phyloP scores from a whole-genome alignment of 2,329 filamentous ascomycete genomes.

The Zymoseptoria ardabiliae region DNA sequence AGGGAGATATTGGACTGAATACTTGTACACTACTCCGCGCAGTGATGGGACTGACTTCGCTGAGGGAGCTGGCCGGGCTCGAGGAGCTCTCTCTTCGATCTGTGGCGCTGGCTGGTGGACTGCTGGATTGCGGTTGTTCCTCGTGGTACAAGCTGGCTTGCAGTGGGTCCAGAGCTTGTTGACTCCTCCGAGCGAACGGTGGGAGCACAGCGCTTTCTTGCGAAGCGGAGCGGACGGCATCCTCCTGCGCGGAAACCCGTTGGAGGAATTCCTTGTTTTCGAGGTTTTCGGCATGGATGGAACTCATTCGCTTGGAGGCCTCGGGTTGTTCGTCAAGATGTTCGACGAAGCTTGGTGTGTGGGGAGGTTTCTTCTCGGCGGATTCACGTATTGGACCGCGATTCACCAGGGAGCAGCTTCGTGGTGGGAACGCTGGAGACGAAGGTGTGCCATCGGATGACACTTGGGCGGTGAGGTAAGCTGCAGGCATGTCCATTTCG shows the following conservation, averaged over 20 bases:
- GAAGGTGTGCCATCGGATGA: constrained; percentile 9
- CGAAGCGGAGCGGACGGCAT: constrained; percentile 13
- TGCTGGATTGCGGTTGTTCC: constrained; percentile 20
- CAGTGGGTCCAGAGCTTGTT: constrained; percentile 24
- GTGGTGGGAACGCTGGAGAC: constrained; percentile 13
- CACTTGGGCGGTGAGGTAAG: constrained; percentile 1
- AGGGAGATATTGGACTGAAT: constrained; percentile 15
- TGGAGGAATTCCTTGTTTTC: constrained; percentile 43
- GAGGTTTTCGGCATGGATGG: constrained; percentile 41
- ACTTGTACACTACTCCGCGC: constrained; percentile 10
- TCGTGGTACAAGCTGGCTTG: constrained; percentile 23
- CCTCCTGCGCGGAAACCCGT: constrained; percentile 33
- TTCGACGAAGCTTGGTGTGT: constrained; percentile 55
- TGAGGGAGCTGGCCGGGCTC: constrained; percentile 14
- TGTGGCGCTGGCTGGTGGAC: constrained; percentile 17
- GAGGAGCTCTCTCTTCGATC: constrained; percentile 5
- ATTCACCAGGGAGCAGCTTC: constrained; percentile 14
- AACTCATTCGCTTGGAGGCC: constrained; percentile 33
- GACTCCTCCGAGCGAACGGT: constrained; percentile 29
- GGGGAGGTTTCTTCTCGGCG: constrained; percentile 16
- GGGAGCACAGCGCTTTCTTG: constrained; percentile 27
- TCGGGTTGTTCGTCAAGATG: constrained; percentile 50
- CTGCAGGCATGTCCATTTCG: constrained; percentile 11
- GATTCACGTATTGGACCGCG: constrained; percentile 4
- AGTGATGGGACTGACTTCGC: constrained; percentile 21